These are phyloP conservation scores for Colletotrichum abscissum DNA, from an alignment of 2,329 filamentous ascomycete genomes.

Conservation along the genomic window DNA sequence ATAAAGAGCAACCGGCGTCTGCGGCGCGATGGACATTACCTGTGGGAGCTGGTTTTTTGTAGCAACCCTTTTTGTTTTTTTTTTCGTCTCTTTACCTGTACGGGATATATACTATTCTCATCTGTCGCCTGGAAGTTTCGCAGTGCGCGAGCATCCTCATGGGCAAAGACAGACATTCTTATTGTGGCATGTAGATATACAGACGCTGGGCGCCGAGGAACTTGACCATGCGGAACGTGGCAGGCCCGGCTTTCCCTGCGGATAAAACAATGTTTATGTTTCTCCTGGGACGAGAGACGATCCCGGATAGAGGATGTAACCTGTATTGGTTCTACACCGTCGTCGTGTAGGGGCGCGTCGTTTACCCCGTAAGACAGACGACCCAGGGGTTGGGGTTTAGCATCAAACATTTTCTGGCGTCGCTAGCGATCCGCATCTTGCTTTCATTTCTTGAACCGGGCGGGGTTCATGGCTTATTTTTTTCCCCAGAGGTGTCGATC, in stretches of 20 bases:
- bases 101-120: background rate
- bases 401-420: constrained; percentile 8
- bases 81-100: background rate
- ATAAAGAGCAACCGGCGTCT: constrained; percentile 34
- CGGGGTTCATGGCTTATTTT: background rate
- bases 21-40: constrained; percentile 30
- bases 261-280: constrained; percentile 5
- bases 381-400: background rate
- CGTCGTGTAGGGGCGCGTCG: background rate
- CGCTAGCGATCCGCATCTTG: constrained; percentile 28
- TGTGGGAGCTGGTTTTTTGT: constrained; percentile 31
- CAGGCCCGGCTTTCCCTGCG: background rate
- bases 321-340: background rate
- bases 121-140: constrained; percentile 14
- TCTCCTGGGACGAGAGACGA: background rate
- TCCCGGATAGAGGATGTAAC: background rate
- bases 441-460: constrained; percentile 12
- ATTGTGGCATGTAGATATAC: constrained; percentile 15
- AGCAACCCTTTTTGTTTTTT: constrained; percentile 4
- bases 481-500: constrained; percentile 18
- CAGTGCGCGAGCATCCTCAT: constrained; percentile 27
- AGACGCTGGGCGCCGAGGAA: background rate
- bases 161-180: background rate
- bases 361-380: background rate
- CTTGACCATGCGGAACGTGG: constrained; percentile 7